Evolutionary conservation across 768 basidiomycete genomes (phyloP).

Genomic region (Pleurotus platypus): DNA sequence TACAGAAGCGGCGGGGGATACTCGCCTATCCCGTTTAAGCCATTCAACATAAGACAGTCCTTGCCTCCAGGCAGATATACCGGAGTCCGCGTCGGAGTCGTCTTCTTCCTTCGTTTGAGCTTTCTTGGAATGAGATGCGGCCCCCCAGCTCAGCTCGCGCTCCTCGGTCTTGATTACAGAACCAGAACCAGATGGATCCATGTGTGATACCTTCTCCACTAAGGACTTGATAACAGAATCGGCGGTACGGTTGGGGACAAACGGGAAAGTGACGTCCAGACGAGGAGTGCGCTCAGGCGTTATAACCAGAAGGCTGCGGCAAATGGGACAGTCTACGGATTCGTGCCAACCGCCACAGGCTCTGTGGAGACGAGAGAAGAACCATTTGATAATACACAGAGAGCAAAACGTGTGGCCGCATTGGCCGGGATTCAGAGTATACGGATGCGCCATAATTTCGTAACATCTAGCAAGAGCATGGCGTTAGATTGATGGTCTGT

Average conservation of each 20-base stretch:
- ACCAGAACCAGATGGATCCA: conserved; percentile 24
- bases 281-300: conserved; percentile 53
- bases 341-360: conserved; percentile 68
- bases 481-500: too few relatives aligned
- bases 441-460: conserved; percentile 62
- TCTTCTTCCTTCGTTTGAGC: conserved; percentile 31
- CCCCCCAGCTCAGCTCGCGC: conserved; percentile 19
- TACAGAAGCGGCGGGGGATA: conserved; percentile 3
- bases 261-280: conserved; percentile 49
- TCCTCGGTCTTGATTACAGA: conserved; percentile 40
- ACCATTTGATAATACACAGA: conserved; percentile 64
- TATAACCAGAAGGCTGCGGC: conserved; percentile 49
- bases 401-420: conserved; percentile 73
- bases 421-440: conserved; percentile 45
- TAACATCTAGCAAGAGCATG: conserved; percentile 43
- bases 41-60: conserved; percentile 53
- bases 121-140: conserved; percentile 25
- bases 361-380: conserved; percentile 62
- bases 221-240: conserved; percentile 50
- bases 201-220: conserved; percentile 41
- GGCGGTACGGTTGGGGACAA: conserved; percentile 58
- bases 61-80: conserved; percentile 48
- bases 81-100: conserved; percentile 20
- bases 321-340: conserved; percentile 63
- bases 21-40: conserved; percentile 53